Base-by-base conservation (phyloP, 2,329 filamentous ascomycete genomes). In the Amylocarpus encephaloides region DNA sequence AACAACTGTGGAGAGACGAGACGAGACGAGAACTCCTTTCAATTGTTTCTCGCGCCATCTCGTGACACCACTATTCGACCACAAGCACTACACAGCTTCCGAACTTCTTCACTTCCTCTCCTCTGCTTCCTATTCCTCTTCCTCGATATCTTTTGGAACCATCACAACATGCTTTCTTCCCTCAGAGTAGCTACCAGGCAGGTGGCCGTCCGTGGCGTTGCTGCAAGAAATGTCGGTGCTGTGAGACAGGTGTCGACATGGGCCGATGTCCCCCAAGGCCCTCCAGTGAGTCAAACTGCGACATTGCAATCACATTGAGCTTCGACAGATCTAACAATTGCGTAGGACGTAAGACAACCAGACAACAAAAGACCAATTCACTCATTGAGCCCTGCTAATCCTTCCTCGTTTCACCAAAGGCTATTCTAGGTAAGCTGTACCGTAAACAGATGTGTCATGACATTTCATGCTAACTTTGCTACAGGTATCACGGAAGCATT, bases 401-500 rank as follows among this genome's bases (percentile, higher is more conserved):
- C 45, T 56, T 34, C 53, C 59, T 63, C 56, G 36, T 26, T 48
- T 53, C 46, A 56, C 51, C 40, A 49, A 67, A 88, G 85, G 86
- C 86, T 66, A 91, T 89, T 74, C 78, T 90, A 52, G 86, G 83
- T 86, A 78, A 63, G 77, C 69, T 56, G 49, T 45, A 26, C 41
- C 45, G 39, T 15, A n/a, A 18, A 40, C n/a, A 35, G 53, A 54
- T 61, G 22, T 44, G 49, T 55, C 59, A 49, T 59, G 53, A 54
- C 60, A 19, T 45, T 50, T 55, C 59, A 49, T 59, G 29, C 67
- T 64, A 66, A 66, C 54, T 49, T 16, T 30, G 44, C 47, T 46
- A 18, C 59, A 85, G 86, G 88, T 70, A 90, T 98, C 74, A 97
- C 93, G 57, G 93, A 98, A 76, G 93, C 93, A 55, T 98, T 93